Percentiles rank a stretch among this genome's conserved stretches.
Conservation (phyloP, 148 eudicot genomes). For the Amaranthus hypochondriacus region DNA sequence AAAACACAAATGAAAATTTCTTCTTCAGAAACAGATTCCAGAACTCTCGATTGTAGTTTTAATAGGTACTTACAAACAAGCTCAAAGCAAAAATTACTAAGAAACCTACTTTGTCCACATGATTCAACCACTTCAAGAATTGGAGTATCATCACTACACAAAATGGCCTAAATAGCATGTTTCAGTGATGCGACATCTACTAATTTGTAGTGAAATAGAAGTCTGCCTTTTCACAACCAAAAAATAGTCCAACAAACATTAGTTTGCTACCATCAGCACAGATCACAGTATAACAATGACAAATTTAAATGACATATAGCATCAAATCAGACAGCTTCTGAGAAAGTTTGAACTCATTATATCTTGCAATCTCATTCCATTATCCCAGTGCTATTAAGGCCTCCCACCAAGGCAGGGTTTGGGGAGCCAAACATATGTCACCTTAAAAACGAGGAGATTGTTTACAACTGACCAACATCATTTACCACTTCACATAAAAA, state of each 20-base stretch:
- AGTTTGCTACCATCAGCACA: neutral
- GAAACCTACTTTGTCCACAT: neutral
- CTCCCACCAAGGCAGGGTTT: too few species aligned
- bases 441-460: too few species aligned
- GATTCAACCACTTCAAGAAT: neutral
- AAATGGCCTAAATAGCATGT: neutral
- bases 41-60: neutral
- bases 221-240: neutral
- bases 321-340: neutral
- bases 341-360: neutral
- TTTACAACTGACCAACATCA: too few species aligned
- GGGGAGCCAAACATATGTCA: too few species aligned
- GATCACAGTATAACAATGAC: neutral
- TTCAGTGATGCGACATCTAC: neutral
- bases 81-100: too few species aligned
- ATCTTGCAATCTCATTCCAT: too few species aligned
- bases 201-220: neutral
- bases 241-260: neutral
- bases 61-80: neutral
- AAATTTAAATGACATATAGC: neutral
- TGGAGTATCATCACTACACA: neutral
- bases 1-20: too few species aligned
- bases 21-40: too few species aligned
- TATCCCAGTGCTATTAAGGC: too few species aligned
- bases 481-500: too few species aligned